These are phyloP conservation scores for Colletotrichum sp. DNA, from an alignment of 2,329 filamentous ascomycete genomes.

Conservation along the genomic window DNA sequence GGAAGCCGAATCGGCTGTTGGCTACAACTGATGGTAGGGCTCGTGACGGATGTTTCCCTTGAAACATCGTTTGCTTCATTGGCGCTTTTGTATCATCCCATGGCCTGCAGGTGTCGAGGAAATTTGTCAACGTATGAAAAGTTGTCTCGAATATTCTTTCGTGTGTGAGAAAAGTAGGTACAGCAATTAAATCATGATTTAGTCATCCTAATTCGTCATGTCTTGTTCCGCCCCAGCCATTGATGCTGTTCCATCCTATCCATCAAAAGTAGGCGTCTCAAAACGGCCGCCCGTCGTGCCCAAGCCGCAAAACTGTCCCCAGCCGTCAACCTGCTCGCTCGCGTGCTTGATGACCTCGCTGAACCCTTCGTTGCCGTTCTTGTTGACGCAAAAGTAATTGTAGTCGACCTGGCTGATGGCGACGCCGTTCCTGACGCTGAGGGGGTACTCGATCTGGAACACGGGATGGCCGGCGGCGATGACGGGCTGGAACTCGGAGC, in stretches of 20 bases:
- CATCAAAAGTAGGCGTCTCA: constrained; percentile 26
- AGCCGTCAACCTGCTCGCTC: constrained; percentile 34
- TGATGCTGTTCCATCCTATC: background rate
- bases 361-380: constrained; percentile 31
- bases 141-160: background rate
- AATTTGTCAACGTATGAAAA: background rate
- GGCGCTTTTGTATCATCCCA: background rate
- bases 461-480: constrained; percentile 34
- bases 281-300: constrained; percentile 21
- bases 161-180: background rate
- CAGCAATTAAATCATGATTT: background rate
- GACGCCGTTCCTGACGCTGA: constrained; percentile 27
- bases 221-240: background rate
- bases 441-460: constrained; percentile 38
- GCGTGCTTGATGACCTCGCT: constrained; percentile 37
- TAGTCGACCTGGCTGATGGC: constrained; percentile 28
- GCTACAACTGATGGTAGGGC: background rate
- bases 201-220: background rate
- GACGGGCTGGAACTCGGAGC: constrained; percentile 33
- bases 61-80: background rate
- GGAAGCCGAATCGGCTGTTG: constrained; percentile 16
- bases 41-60: background rate
- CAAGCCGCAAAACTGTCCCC: constrained; percentile 34
- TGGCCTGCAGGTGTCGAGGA: background rate
- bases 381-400: constrained; percentile 28